Evolutionary conservation across 2,329 filamentous ascomycete genomes (phyloP).

Genomic region (Blastomyces emzantsi): DNA sequence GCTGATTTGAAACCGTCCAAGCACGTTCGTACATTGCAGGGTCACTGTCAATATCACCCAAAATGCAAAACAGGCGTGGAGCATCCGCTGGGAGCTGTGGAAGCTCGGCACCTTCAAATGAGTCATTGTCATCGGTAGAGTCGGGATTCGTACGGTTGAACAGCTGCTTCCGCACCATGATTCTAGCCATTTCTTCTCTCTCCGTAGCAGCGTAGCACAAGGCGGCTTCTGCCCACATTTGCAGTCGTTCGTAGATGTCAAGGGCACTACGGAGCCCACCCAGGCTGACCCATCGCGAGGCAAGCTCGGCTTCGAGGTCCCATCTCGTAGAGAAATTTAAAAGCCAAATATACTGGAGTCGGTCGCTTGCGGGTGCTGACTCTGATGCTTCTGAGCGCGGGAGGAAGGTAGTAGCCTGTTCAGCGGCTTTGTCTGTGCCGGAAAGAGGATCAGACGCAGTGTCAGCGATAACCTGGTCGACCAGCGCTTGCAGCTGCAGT

Average conservation of each 20-base stretch:
- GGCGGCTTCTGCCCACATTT: conserved; percentile 91
- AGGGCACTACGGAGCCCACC: conserved; percentile 83
- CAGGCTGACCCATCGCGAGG: conserved; percentile 81
- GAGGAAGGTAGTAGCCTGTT: conserved; percentile 66
- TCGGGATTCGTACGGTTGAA: conserved; percentile 52
- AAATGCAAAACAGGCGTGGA: conserved; percentile 80
- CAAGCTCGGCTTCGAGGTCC: conserved; percentile 90
- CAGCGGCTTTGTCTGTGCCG: conserved; percentile 24
- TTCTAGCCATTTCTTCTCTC: conserved; percentile 74
- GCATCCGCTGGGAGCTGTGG: conserved; percentile 69
- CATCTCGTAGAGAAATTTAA: conserved; percentile 78
- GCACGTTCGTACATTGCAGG: conserved; percentile 69
- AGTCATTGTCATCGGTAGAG: conserved; percentile 46
- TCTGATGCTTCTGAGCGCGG: conserved; percentile 66
- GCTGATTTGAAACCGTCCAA: conserved; percentile 72
- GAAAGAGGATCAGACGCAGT: conserved; percentile 45
- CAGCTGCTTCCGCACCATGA: conserved; percentile 66
- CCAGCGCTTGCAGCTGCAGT: conserved; percentile 85
- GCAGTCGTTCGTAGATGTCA: conserved; percentile 88
- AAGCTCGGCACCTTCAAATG: conserved; percentile 59
- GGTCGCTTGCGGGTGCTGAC: conserved; percentile 60
- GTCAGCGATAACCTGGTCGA: conserved; percentile 89
- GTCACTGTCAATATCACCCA: conserved; percentile 78
- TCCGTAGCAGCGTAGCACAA: conserved; percentile 73
- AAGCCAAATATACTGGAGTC: conserved; percentile 74